These are phyloP conservation scores for Debaryomycetaceae sp. DNA, from an alignment of 1,139 yeast genomes.

Conservation along the genomic window DNA sequence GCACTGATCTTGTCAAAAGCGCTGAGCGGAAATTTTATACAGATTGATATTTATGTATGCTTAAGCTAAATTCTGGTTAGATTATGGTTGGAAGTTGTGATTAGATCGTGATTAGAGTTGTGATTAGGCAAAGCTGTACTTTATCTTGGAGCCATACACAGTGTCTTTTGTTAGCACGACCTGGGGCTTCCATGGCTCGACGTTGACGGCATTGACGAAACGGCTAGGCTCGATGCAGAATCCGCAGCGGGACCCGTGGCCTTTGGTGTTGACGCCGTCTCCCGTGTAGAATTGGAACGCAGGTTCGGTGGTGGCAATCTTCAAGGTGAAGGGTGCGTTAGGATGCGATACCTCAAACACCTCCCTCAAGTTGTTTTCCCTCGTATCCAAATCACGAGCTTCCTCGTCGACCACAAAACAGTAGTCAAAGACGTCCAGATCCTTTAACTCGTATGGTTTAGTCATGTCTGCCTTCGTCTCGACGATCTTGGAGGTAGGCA, in stretches of 20 bases:
- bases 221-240: constrained; percentile 65
- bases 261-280: constrained; percentile 41
- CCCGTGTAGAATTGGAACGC: constrained; percentile 69
- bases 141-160: constrained; percentile 50
- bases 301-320: constrained; percentile 60
- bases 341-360: constrained; percentile 50
- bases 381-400: constrained; percentile 38
- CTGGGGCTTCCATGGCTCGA: constrained; percentile 45
- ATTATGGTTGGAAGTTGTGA: no score
- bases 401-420: constrained; percentile 46
- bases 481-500: constrained; percentile 52
- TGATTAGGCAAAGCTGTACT: constrained; percentile 21
- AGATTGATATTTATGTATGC: no score
- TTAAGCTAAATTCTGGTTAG: no score
- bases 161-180: constrained; percentile 53
- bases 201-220: constrained; percentile 54
- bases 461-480: constrained; percentile 18
- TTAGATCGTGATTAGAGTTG: no score
- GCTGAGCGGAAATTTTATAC: no score
- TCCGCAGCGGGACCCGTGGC: constrained; percentile 48
- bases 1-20: no score
- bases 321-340: constrained; percentile 38
- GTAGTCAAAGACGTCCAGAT: constrained; percentile 41
- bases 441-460: constrained; percentile 19
- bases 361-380: constrained; percentile 29